Base-by-base conservation (phyloP, 345 rosid species). In the Camelina neglecta region DNA sequence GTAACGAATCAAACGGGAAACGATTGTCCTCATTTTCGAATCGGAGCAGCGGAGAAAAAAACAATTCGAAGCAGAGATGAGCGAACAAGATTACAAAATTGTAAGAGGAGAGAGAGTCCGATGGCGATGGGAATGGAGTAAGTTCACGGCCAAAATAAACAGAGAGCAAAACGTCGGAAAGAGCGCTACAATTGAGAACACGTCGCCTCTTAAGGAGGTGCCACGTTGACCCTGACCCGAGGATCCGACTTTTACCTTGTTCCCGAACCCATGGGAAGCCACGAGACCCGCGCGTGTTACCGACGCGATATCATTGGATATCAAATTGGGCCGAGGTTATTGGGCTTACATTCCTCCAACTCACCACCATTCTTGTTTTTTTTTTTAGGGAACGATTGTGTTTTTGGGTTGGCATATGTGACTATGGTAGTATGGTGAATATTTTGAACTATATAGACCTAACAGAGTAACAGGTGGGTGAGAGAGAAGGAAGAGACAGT, bases 1-100 rank as follows among this genome's bases (percentile, higher is more conserved):
- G 69, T 39, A 23, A 75, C 72, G 74, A 48, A 75, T 75, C 77
- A 80, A 75, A 70, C 83, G 80, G 50, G 77, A 80, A 5, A 60
- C 74, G 45, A 80, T 80, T 12, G 80, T 75, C 67, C 83, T 80
- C 83, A 80, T 75, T 60, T 48, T 45, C 18, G 59, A 61, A 12
- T 63, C 11, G 7, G 38, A 63, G 65, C 15, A 66, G 26, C 13
- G 36, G 49, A 21, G 6, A 26, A 2, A 26, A 33, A 16, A 16
- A 49, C 41, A 60, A 72, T 33, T 60, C 54, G 48, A 65, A 6
- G 64, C 5, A 65, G 50, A 20, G 56, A 65, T 53, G 53, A 35
- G 13, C 3, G 6, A 65, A 41, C 47, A 49, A 42, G n/a, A 7
- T 1, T n/a, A 0, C 7, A 16, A 23, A 35, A 38, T 49, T 16